Evolutionary conservation across 306 rosid species (phyloP).

Genomic region (Purshia tridentata): DNA sequence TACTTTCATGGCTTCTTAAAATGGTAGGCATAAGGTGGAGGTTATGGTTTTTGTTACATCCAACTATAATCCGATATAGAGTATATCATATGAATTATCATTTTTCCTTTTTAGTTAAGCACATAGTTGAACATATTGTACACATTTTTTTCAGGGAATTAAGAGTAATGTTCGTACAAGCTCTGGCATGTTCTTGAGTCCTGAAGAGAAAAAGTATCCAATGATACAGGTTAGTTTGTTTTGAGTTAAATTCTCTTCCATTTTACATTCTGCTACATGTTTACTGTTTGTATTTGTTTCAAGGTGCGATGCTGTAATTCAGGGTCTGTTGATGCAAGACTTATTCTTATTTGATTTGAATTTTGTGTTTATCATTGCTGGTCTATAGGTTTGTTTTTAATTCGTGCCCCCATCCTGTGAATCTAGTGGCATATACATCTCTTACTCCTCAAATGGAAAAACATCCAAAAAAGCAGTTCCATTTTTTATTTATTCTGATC

Average conservation of each 20-base stretch:
- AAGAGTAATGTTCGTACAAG: slow-evolving; percentile 90
- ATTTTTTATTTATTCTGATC: background rate
- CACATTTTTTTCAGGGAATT: slow-evolving; percentile 60
- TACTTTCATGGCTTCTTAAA: too few relatives aligned
- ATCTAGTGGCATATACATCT: background rate
- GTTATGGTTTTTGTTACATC: background rate
- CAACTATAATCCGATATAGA: background rate
- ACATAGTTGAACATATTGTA: background rate
- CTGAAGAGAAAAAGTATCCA: slow-evolving; percentile 68
- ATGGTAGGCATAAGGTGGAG: too few relatives aligned
- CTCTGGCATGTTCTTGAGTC: slow-evolving; percentile 86
- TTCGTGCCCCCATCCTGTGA: background rate
- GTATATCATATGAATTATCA: background rate
- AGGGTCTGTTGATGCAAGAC: background rate
- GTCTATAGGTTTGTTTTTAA: background rate
- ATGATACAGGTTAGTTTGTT: slow-evolving; percentile 64
- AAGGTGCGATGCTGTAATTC: background rate
- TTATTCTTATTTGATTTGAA: background rate
- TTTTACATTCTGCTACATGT: background rate
- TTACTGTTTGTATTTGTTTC: background rate
- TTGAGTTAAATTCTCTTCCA: slow-evolving; percentile 4
- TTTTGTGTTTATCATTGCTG: background rate
- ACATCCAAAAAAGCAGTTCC: background rate
- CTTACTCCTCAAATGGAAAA: background rate
- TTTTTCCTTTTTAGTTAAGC: background rate